Base-by-base conservation (phyloP, 192 early-diverging fungal species). In the Rhizophagus clarus region DNA sequence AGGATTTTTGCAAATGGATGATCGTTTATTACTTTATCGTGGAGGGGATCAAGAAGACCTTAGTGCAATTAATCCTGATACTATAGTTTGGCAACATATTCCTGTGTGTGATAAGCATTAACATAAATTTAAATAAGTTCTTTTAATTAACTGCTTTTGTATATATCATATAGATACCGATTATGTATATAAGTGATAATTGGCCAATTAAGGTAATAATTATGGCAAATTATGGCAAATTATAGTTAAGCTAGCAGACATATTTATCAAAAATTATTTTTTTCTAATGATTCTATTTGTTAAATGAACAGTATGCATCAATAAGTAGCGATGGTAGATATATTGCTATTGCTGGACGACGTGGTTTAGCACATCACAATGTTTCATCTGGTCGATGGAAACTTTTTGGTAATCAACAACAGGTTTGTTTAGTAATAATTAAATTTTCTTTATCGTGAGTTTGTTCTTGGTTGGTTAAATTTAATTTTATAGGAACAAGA, bases 391-490 rank as follows among this genome's bases (percentile, higher is more conserved):
- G 90, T 32, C 82, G 90, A 79, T 99, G 97, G 97, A 96, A 96
- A 77, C 74, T 98, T 49, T 95, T 97, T 89, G 95, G 96, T 9
- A 96, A 94, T 81, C 93, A 94, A 83, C 88, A 89, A 49, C 89
- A 94, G 77, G 77, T 79, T 45, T 69, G n/a, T 15, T 42, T 29
- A 17, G 1, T 12, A 37, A 34, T 11, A 22, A 42, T 45, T 45
- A 26, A 11, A 40, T 12, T 20, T 64, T 7, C 42, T 49, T 56
- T 31, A 28, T 72, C 14, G 8, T 47, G 29, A 22, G 31, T 45
- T 71, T 45, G 11, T 15, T 34, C 14, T 31, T 70, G 34, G 7
- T 9, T 22, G 6, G 11, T 6, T n/a, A 17, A 20, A 29, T 14
- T 45, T 22, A 70, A 42, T 61, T 29, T 51, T 74, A 37, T 31